Evolutionary conservation across 2,329 filamentous ascomycete species (phyloP), one percentile per base, ranked within the genome.

Genomic region (Knufia fluminis): DNA sequence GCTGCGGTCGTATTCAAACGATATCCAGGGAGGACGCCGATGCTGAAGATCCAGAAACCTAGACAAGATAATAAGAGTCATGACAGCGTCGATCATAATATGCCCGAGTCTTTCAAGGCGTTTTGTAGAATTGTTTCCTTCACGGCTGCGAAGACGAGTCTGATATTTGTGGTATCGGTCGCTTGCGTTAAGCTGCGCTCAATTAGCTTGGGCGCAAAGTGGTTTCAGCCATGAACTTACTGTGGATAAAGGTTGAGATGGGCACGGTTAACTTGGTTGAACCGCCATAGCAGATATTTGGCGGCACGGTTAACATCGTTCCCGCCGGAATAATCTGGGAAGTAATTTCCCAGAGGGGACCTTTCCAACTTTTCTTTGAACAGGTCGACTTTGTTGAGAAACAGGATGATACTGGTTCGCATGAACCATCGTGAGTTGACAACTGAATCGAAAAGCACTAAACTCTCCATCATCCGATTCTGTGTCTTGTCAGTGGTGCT

Each of bases 361-460:
- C 90, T 81, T 49, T 81, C 80, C 23, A 98, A 80, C 68, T 98
- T 98, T 63, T 89, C 84, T 67, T 92, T 91, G 77, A 98, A 98
- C 51, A 98, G 80, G 71, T 98, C 92, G 59, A 98, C 92, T 68
- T 98, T 98, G 74, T 98, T 98, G 54, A 98, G 77, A 72, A 98
- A 98, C 50, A 98, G 76, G 63, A 98, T 97, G 64, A 98, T 98
- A 64, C 90, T 96, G 10, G 92, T 98, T 60, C 92, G 78, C 85
- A 97, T 94, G 69, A 98, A 98, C 92, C 92, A 98, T 60, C 92
- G 78, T 26, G 92, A 97, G 70, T 98, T 98, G 59, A 98, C 92
- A 3, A 98, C 92, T 1, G 91, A 97, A 69, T 98, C 92, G 66
- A 98, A 98, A 3, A 98, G 77, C 14, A 97, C 80, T 46, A 98